Evolutionary conservation across 106 monocot genomes (phyloP), one percentile per base, ranked within the genome.

Genomic region (Narthecium ossifragum): DNA sequence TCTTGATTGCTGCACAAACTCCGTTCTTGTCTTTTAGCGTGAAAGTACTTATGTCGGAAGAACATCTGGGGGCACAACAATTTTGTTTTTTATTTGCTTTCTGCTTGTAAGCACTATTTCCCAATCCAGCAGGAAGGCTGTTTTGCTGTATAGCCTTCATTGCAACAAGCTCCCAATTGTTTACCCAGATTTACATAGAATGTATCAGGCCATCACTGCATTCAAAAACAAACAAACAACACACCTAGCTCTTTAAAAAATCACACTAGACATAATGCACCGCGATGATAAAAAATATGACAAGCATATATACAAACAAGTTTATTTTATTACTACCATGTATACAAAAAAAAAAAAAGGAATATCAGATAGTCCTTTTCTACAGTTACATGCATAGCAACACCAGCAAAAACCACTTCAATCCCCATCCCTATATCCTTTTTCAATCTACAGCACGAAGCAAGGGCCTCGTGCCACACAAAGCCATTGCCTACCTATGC

Each of bases 81-180:
- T 54, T 51, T 2, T 21, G 29, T 51, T 26, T 59, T 22, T 60
- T 65, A 34, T 69, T 72, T 26, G 38, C 39, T 46, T 25, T 64
- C 22, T 48, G 34, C 37, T 55, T 51, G 46, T n/a, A 22, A 12
- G 20, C 24, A 29, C 17, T 15, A 6, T 17, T 37, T 5, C 25
- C 29, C 32, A 47, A 34, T 31, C 66, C 61, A 31, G 30, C 30
- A 39, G 63, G 24, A 58, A 55, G 18, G 14, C 66, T 17, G 25
- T 26, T 26, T 23, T 72, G 56, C 48, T 56, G 61, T 32, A 68
- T 15, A 24, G 50, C 22, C 72, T 63, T 62, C 78, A 73, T 78
- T 14, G 0, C 32, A 11, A 5, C 12, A 31, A 59, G 36, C 3
- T 45, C 32, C 46, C 26, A 55, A 22, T 43, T 38, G 22, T n/a